Base-by-base conservation (phyloP, 371 early-diverging fungal genomes). In the Mucor lusitanicus region DNA sequence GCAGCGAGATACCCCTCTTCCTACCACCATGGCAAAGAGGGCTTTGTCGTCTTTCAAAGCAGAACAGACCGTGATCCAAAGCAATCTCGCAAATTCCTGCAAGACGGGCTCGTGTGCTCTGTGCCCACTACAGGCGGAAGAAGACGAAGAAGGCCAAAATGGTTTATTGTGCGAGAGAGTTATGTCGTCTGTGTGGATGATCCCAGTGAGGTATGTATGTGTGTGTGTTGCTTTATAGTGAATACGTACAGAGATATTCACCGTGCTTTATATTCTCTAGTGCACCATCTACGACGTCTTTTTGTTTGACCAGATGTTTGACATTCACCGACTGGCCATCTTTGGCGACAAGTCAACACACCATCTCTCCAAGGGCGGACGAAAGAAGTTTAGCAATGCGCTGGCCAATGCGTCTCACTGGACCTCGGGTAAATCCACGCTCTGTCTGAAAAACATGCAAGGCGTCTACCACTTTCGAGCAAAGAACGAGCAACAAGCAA, bases 121-220 rank as follows among this genome's bases (percentile, higher is more conserved):
- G 7, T 71, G 7, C 66, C 66, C 7, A 66, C 67, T 7, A 42
- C 65, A 21, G 61, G 54, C 6, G 40, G 70, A 12, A 70, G 55
- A 33, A 60, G 65, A 61, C 50, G 53, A 23, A 32, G 56, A 25
- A 60, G 58, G 13, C 76, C 82, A 7, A 81, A 84, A 72, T 89
- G 89, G 89, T 79, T 88, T 35, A 65, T 86, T 35, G 85, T 87
- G 12, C 76, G 89, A 21, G 88, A 89, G 66, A 85, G 85, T 46
- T 89, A 74, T 64, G 66, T 89, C 19, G 83, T 85, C 11, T 84
- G 75, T 40, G 75, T 77, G 3, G 67, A 73, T 42, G 69, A 69
- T n/a, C 80, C 75, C 0, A 61, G 71, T 37, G 59, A 71, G 54
- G 80, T 77, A 73, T 27, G 21, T 28, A 15, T 53, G 54, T 27